Conservation (phyloP, 2,329 filamentous ascomycete genomes). For the Sporothrix pseudoabietina region DNA sequence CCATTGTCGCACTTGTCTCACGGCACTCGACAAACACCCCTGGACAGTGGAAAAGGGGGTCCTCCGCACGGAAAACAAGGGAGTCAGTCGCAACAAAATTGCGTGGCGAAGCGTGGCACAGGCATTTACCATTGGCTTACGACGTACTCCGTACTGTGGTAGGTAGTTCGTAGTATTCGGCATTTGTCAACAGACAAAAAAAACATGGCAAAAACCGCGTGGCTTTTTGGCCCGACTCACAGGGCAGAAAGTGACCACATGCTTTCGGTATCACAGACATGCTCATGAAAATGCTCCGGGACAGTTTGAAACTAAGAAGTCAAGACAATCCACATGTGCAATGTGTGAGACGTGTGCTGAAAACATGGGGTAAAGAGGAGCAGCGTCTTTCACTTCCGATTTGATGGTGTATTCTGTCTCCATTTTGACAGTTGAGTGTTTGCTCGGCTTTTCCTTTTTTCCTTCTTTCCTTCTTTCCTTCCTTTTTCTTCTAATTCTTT, state of each 20-base stretch:
- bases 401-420: background rate
- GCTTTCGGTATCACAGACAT: slow-evolving; percentile 12
- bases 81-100: background rate
- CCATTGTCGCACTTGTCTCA: slow-evolving; percentile 16
- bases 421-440: background rate
- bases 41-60: background rate
- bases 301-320: background rate
- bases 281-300: background rate
- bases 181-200: background rate
- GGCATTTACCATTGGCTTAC: too few species aligned
- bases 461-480: background rate
- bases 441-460: background rate
- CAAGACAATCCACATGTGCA: background rate
- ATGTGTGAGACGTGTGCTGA: slow-evolving; percentile 21
- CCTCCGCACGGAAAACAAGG: background rate
- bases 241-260: slow-evolving; percentile 3
- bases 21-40: slow-evolving; percentile 6
- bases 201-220: slow-evolving; percentile 16
- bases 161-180: background rate
- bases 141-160: too few species aligned
- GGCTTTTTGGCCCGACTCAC: background rate
- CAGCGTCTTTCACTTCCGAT: slow-evolving; percentile 4
- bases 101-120: background rate
- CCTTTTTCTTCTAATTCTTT: background rate
- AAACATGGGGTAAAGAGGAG: background rate